phyloP scores from a whole-genome alignment of 1,139 yeast species.

The Nakaseomyces bracarensis region DNA sequence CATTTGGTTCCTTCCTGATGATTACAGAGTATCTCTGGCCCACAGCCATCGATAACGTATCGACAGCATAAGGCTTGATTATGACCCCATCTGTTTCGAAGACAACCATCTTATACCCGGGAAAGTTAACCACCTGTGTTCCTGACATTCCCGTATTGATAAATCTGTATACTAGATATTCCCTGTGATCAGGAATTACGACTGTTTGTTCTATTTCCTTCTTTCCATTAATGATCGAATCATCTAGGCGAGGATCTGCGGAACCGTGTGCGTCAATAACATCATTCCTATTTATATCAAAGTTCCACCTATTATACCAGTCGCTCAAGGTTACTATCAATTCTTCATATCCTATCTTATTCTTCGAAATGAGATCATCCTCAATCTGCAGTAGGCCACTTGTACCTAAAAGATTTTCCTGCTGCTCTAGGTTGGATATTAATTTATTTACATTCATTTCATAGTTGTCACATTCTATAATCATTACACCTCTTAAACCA shows the following conservation, averaged over 20 bases:
- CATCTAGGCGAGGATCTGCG: conserved; percentile 28
- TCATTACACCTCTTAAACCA: conserved; percentile 39
- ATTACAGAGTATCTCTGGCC: conserved; percentile 70
- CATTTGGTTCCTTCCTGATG: conserved; percentile 35
- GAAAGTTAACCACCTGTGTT: conserved; percentile 39
- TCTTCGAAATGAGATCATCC: conserved; percentile 37
- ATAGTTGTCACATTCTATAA: conserved; percentile 41
- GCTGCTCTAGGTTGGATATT: conserved; percentile 24
- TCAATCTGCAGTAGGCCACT: conserved; percentile 42
- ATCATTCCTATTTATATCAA: conserved; percentile 49
- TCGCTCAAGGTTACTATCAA: conserved; percentile 55
- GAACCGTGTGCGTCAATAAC: conserved; percentile 32
- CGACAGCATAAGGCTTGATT: conserved; percentile 47
- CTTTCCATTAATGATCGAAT: conserved; percentile 40
- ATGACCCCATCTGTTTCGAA: conserved; percentile 66
- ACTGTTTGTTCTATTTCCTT: conserved; percentile 47
- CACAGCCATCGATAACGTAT: conserved; percentile 53
- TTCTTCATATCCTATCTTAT: conserved; percentile 45
- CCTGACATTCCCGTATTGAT: conserved; percentile 40
- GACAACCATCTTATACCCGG: conserved; percentile 43
- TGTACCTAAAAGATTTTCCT: conserved; percentile 12
- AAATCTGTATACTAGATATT: conserved; percentile 40
- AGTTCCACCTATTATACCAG: conserved; percentile 52
- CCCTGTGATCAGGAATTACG: conserved; percentile 43
- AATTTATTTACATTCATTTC: conserved; percentile 38